Evolutionary conservation across 1,284 basidiomycete genomes (phyloP).

Genomic region (Ganoderma boninense): DNA sequence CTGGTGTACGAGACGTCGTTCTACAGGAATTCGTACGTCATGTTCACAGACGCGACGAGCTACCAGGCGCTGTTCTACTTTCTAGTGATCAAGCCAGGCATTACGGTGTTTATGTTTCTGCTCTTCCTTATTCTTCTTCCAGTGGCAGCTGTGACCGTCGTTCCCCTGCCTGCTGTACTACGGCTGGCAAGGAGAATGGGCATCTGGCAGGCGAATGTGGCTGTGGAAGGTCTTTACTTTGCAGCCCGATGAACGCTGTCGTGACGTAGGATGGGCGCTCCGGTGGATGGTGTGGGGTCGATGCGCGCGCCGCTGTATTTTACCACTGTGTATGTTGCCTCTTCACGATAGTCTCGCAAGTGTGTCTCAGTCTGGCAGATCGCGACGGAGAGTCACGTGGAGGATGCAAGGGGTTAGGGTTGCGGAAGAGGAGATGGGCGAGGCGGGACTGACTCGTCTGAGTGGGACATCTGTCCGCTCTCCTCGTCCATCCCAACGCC

Average conservation of each 20-base stretch:
- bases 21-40: slow-evolving; percentile 80
- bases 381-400: background rate
- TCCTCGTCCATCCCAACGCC: background rate
- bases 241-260: slow-evolving; percentile 31
- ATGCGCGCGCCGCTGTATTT: slow-evolving; percentile 20
- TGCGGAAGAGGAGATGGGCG: slow-evolving; percentile 8
- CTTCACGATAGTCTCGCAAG: background rate
- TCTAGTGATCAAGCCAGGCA: slow-evolving; percentile 81
- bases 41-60: slow-evolving; percentile 82
- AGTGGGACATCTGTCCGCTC: no score
- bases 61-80: slow-evolving; percentile 87
- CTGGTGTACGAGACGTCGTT: slow-evolving; percentile 66
- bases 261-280: slow-evolving; percentile 9
- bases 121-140: slow-evolving; percentile 63
- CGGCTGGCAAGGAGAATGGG: slow-evolving; percentile 71
- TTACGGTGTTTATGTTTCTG: slow-evolving; percentile 73
- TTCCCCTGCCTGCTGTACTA: slow-evolving; percentile 73
- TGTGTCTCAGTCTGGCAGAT: background rate
- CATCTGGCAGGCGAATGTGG: slow-evolving; percentile 82
- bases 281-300: background rate
- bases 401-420: slow-evolving; percentile 23
- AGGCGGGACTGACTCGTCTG: no score
- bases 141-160: slow-evolving; percentile 60
- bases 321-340: slow-evolving; percentile 23
- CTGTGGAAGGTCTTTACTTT: slow-evolving; percentile 74